A percentile compares a stretch with the other conserved stretches of the same genome.
Conservation (phyloP, 805 yeast species). For the Pichia cabralensis region DNA sequence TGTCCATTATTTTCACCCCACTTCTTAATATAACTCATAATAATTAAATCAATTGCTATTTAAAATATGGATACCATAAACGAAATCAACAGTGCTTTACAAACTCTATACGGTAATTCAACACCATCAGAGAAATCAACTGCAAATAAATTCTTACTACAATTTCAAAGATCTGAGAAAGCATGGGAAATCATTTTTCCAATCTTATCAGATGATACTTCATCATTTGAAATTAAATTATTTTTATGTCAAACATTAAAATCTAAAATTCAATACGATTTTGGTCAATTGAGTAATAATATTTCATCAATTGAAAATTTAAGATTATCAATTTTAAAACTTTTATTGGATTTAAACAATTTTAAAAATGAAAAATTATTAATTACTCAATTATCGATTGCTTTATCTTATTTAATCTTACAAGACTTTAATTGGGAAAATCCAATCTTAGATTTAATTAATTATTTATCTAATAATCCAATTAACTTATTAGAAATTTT, state of each 20-base stretch:
- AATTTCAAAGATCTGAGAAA: slow-evolving; percentile 69
- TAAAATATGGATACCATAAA: not conserved
- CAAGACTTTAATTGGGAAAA: slow-evolving; percentile 67
- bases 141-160: slow-evolving; percentile 53
- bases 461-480: slow-evolving; percentile 33
- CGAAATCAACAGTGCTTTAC: slow-evolving; percentile 35
- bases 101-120: slow-evolving; percentile 32
- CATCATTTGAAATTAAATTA: slow-evolving; percentile 48
- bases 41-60: not conserved
- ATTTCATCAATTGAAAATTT: slow-evolving; percentile 42
- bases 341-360: slow-evolving; percentile 34
- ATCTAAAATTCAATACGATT: slow-evolving; percentile 75
- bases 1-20: too few relatives aligned
- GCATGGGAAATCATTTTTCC: slow-evolving; percentile 72
- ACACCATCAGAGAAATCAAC: slow-evolving; percentile 28
- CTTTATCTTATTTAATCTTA: slow-evolving; percentile 72
- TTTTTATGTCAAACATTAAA: slow-evolving; percentile 90
- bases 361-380: slow-evolving; percentile 35
- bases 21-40: too few relatives aligned
- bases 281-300: slow-evolving; percentile 64
- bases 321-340: slow-evolving; percentile 54
- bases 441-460: slow-evolving; percentile 60
- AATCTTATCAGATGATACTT: slow-evolving; percentile 31
- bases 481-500: slow-evolving; percentile 64
- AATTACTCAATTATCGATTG: slow-evolving; percentile 73